Conservation (phyloP, 495 filamentous ascomycete genomes). For the Wilcoxina mikolae region DNA sequence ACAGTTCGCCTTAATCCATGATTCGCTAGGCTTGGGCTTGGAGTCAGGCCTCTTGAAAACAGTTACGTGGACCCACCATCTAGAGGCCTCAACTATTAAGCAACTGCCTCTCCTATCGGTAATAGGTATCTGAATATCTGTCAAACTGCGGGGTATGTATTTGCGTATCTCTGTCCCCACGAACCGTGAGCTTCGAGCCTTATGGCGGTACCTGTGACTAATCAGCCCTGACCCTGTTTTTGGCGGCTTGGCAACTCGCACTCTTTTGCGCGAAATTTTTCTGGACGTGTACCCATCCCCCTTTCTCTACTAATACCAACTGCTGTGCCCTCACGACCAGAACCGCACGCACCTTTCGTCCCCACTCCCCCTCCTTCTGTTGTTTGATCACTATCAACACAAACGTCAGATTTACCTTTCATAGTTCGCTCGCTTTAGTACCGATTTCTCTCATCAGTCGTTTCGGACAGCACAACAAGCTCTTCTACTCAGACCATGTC, state of each 20-base stretch:
- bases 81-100: not conserved
- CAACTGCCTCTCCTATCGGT: not conserved
- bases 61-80: not conserved
- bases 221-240: constrained; percentile 1
- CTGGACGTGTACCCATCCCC: not conserved
- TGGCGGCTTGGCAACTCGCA: not conserved
- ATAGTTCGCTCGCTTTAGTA: constrained; percentile 1
- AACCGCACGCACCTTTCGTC: not conserved
- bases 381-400: not conserved
- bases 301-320: constrained; percentile 5
- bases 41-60: not conserved
- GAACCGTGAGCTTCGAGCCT: not conserved
- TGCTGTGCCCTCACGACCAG: not conserved
- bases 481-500: constrained; percentile 16
- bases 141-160: no score
- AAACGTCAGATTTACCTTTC: not conserved
- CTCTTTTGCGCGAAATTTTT: not conserved
- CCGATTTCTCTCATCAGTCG: not conserved
- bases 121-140: not conserved
- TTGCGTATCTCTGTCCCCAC: not conserved
- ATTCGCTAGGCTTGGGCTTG: not conserved
- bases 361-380: not conserved
- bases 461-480: not conserved
- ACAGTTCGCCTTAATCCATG: not conserved
- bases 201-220: not conserved